Evolutionary conservation across 1,284 basidiomycete genomes (phyloP).

Genomic region (Rhodotorula sp.): DNA sequence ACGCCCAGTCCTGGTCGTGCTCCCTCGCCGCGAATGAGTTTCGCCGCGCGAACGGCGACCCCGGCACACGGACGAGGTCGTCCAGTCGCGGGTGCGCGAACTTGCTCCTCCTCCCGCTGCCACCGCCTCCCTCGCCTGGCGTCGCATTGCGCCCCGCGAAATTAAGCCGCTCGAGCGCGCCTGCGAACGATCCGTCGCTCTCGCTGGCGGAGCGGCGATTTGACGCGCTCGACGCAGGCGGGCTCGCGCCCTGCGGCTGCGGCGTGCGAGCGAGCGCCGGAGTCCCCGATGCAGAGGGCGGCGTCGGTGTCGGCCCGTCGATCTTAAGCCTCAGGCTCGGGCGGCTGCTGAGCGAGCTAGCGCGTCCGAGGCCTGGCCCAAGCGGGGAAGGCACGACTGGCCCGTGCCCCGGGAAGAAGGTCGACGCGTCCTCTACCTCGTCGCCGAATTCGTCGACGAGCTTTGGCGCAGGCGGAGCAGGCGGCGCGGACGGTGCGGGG

Average conservation of each 20-base stretch:
- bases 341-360: slow-evolving; percentile 12
- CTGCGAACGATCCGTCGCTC: neutral
- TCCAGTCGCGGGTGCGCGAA: slow-evolving; percentile 13
- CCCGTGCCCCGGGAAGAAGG: slow-evolving; percentile 37
- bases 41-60: slow-evolving; percentile 25
- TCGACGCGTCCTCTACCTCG: slow-evolving; percentile 30
- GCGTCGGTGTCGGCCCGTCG: slow-evolving; percentile 16
- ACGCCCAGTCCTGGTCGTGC: slow-evolving; percentile 53
- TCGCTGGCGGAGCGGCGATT: too few relatives aligned
- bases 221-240: too few relatives aligned
- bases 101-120: neutral
- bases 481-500: neutral
- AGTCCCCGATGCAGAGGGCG: neutral
- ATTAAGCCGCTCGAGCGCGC: neutral
- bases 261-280: neutral
- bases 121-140: neutral
- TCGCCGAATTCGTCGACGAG: slow-evolving; percentile 40
- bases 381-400: slow-evolving; percentile 13
- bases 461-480: slow-evolving; percentile 4
- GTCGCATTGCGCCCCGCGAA: neutral
- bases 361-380: too few relatives aligned
- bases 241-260: neutral
- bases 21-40: slow-evolving; percentile 39
- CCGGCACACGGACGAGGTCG: slow-evolving; percentile 18
- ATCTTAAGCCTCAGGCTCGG: slow-evolving; percentile 35